Evolutionary conservation across 768 basidiomycete genomes (phyloP).

Genomic region (Multifurca ochricompacta): DNA sequence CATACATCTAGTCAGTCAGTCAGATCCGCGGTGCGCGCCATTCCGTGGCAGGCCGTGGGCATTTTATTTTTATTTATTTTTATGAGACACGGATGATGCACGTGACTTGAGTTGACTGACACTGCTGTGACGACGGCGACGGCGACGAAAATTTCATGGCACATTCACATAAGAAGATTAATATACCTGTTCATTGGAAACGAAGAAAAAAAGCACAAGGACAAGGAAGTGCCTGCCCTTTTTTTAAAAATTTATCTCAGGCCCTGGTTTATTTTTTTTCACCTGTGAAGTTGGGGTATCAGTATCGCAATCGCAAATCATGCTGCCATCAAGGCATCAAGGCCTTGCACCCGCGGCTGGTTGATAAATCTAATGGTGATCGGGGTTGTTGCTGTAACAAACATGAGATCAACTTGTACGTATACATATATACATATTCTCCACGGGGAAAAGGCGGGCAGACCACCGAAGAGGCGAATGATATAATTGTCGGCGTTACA

Average conservation of each 20-base stretch:
- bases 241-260: too few species aligned
- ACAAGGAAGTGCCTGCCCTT: too few species aligned
- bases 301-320: neutral
- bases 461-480: neutral
- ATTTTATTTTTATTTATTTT: too few species aligned
- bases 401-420: neutral
- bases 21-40: neutral
- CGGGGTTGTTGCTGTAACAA: neutral
- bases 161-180: too few species aligned
- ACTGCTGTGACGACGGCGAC: too few species aligned
- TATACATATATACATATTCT: neutral
- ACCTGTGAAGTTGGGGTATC: neutral
- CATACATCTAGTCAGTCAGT: too few species aligned
- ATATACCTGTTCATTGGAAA: too few species aligned
- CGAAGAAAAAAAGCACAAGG: too few species aligned
- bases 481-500: neutral
- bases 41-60: too few species aligned
- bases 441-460: neutral
- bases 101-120: constrained; percentile 1
- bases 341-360: neutral
- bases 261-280: too few species aligned
- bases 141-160: too few species aligned
- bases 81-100: neutral
- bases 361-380: neutral
- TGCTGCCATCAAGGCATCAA: neutral